Evolutionary conservation across 768 basidiomycete genomes (phyloP).

Genomic region (Leccinellum rugosiceps): DNA sequence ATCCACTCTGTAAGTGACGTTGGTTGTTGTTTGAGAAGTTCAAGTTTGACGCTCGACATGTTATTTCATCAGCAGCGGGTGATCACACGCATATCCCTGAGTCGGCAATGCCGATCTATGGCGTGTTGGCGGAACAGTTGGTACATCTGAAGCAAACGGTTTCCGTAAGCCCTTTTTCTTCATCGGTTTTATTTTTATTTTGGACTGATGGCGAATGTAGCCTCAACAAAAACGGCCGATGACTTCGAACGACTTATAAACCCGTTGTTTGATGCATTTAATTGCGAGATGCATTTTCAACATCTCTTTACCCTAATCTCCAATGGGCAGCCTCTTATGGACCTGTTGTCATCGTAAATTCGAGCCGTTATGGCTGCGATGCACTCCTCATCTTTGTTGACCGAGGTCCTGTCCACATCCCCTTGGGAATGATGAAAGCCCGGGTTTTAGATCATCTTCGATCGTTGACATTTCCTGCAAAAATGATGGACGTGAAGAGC

Average conservation of each 20-base stretch:
- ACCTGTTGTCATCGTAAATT: not conserved
- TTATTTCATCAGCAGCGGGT: constrained; percentile 60
- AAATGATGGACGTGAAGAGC: not conserved
- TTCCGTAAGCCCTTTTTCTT: constrained; percentile 49
- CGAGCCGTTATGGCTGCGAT: not conserved
- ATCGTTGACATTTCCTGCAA: not conserved
- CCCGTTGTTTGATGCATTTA: constrained; percentile 83
- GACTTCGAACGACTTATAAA: constrained; percentile 89
- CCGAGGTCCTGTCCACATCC: not conserved
- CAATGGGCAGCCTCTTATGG: not conserved
- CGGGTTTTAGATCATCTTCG: not conserved
- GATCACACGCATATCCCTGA: constrained; percentile 92
- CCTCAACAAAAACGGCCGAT: constrained; percentile 77
- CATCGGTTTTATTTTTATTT: not conserved
- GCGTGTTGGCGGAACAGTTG: constrained; percentile 62
- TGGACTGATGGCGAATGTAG: constrained; percentile 37
- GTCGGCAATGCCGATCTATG: constrained; percentile 57
- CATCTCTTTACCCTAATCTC: not conserved
- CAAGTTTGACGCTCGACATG: no score
- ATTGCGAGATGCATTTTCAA: constrained; percentile 83
- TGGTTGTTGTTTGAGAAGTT: no score
- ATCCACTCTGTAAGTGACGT: constrained; percentile 48
- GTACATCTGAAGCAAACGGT: constrained; percentile 65
- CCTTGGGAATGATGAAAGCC: not conserved
- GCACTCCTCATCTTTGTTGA: not conserved